These are phyloP conservation scores for Rhodotorula mucilaginosa DNA, from an alignment of 1,284 basidiomycete genomes.

Conservation along the genomic window DNA sequence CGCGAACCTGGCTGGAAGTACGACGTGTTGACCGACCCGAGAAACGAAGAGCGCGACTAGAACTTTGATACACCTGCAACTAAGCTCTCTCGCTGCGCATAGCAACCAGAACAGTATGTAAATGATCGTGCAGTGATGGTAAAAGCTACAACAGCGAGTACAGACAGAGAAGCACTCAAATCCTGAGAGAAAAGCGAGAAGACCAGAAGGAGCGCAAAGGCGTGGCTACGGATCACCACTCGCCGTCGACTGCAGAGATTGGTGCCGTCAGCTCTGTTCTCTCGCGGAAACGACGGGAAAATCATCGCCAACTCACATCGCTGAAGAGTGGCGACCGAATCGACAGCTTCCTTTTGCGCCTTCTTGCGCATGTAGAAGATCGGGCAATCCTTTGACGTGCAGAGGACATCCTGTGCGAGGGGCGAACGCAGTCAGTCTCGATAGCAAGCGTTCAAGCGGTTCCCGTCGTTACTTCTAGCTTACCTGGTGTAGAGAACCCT, in stretches of 20 bases:
- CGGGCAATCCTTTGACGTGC: constrained; percentile 94
- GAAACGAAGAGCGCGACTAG: constrained; percentile 24
- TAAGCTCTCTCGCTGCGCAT: too few relatives aligned
- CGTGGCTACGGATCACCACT: constrained; percentile 12
- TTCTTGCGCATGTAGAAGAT: constrained; percentile 98
- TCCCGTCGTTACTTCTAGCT: neutral
- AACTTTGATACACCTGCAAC: neutral
- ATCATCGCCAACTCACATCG: constrained; percentile 61
- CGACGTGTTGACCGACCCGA: constrained; percentile 12
- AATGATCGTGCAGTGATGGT: neutral
- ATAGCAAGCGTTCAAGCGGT: neutral
- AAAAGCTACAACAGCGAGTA: neutral
- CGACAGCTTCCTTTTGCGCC: constrained; percentile 91
- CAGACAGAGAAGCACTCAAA: neutral
- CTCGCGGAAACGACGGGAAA: neutral
- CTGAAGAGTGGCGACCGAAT: constrained; percentile 69
- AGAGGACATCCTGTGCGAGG: constrained; percentile 78
- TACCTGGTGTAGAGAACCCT: constrained; percentile 91
- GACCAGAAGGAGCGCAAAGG: neutral
- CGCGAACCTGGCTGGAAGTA: constrained; percentile 2
- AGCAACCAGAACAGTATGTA: neutral
- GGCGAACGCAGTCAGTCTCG: neutral
- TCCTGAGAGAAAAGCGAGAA: neutral
- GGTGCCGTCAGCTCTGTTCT: neutral
- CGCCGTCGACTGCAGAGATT: constrained; percentile 26